Evolutionary conservation across 441 rosid genomes (phyloP).

Genomic region (Rhodomyrtus psidioides): DNA sequence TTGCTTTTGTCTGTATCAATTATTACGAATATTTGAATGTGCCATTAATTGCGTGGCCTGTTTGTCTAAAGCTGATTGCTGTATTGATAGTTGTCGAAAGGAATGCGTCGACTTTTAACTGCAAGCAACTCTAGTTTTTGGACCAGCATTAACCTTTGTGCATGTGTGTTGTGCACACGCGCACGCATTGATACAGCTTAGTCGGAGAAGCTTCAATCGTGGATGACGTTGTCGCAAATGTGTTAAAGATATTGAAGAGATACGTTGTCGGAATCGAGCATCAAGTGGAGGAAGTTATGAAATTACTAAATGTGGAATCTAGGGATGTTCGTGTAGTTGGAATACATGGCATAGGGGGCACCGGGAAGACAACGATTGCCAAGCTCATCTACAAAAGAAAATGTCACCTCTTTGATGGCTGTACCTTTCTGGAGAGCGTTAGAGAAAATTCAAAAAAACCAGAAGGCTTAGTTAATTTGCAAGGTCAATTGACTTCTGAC

Average conservation of each 20-base stretch:
- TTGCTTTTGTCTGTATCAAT: neutral
- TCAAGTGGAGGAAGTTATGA: neutral
- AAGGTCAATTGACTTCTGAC: neutral
- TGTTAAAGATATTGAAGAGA: neutral
- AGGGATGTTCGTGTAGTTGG: neutral
- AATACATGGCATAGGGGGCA: slow-evolving; percentile 4
- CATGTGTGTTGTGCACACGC: neutral
- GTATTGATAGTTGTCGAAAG: neutral
- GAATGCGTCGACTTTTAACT: neutral
- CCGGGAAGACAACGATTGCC: slow-evolving; percentile 6
- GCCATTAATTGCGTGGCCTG: neutral
- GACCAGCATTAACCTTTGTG: neutral
- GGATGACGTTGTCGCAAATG: rapidly evolving
- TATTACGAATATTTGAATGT: neutral
- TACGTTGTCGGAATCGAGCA: neutral
- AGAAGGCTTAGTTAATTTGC: neutral
- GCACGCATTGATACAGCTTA: neutral
- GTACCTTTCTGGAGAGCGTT: neutral
- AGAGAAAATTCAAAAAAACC: neutral
- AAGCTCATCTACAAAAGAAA: neutral
- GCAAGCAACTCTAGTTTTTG: neutral
- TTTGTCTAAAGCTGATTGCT: neutral
- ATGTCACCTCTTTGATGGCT: neutral
- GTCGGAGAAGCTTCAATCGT: rapidly evolving
- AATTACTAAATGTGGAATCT: neutral